Base-by-base conservation (phyloP, 2,329 filamentous ascomycete genomes). In the Sporothrix globosa region DNA sequence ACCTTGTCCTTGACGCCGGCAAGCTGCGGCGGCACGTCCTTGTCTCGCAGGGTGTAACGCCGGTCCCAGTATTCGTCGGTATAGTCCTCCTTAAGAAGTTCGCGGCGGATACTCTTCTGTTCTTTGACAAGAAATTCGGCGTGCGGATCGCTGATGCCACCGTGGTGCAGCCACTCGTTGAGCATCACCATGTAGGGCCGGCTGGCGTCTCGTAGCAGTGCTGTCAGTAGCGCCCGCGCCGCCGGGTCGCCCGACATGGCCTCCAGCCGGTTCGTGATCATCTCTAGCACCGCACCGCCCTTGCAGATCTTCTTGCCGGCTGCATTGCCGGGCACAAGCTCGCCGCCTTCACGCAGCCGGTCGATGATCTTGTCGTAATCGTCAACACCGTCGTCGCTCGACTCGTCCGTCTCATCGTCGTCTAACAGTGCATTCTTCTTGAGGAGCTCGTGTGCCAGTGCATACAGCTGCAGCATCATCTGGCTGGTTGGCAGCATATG, bases 11-110 rank as follows among this genome's bases (percentile, higher is more conserved):
- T 96, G 74, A 98, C 91, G 39, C 87, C 89, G 77, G 96, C 91
- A 4, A 99, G 86, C 78, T 99, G 96, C 10, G 95, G 94, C 3
- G 96, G 96, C 0, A 98, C 90, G 72, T 97, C 92, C 65, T 92
- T 89, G 72, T 97, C 93, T 71, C 96, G 90, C 73, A 99, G 91
- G 4, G 96, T 98, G 78, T 99, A 99, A 73, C 96, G 87, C 77
- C 97, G 93, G 79, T 99, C 96, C 96, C 96, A 99, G 80, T 99
- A 99, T 77, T 99, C 96, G 79, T 99, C 96, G 0, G 95, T 99
- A 77, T 98, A 99, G 79, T 99, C 96, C 77, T 97, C 91, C 77
- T 98, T 93, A 2, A 99, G 83, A 71, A 92, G 87, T 78, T 98
- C 96, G 53, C 96, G 88, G 71, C 91, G 91, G 75, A 99, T 97